Evolutionary conservation across 129 eudicot genomes (phyloP).

Genomic region (Silybum marianum): DNA sequence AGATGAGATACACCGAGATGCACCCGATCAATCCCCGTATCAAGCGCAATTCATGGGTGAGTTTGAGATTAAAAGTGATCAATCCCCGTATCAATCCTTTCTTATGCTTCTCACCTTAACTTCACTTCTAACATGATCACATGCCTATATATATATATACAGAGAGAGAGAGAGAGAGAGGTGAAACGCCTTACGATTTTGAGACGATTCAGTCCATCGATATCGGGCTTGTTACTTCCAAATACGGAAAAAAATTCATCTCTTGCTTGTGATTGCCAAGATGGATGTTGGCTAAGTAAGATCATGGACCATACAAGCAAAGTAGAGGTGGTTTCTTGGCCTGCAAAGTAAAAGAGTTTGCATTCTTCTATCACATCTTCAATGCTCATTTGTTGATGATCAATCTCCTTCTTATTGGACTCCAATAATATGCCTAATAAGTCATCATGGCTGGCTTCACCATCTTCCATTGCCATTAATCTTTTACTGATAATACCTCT

Average conservation of each 20-base stretch:
- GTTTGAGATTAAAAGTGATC: too few relatives aligned
- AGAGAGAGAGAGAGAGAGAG: background rate
- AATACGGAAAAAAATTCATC: conserved; percentile 33
- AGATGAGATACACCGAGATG: too few relatives aligned
- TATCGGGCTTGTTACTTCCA: conserved; percentile 23
- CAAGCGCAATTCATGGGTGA: too few relatives aligned
- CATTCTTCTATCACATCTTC: conserved; percentile 43
- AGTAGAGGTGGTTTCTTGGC: conserved; percentile 36
- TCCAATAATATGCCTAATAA: conserved; percentile 37
- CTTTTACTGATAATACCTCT: conserved; percentile 28
- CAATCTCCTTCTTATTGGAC: conserved; percentile 22
- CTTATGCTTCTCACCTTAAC: too few relatives aligned
- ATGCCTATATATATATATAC: too few relatives aligned
- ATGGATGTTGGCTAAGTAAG: conserved; percentile 32
- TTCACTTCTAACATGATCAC: too few relatives aligned
- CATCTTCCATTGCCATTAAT: conserved; percentile 36
- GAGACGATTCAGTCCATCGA: conserved; percentile 30
- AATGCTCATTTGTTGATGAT: conserved; percentile 22
- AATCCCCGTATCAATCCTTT: too few relatives aligned
- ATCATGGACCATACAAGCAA: conserved; percentile 44
- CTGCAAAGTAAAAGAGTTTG: conserved; percentile 40
- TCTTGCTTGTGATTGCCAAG: conserved; percentile 40
- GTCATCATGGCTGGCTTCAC: conserved; percentile 23
- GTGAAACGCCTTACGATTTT: conserved; percentile 21
- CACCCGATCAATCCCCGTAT: too few relatives aligned